Evolutionary conservation across 306 rosid species (phyloP).

Genomic region (Acacia crassicarpa): DNA sequence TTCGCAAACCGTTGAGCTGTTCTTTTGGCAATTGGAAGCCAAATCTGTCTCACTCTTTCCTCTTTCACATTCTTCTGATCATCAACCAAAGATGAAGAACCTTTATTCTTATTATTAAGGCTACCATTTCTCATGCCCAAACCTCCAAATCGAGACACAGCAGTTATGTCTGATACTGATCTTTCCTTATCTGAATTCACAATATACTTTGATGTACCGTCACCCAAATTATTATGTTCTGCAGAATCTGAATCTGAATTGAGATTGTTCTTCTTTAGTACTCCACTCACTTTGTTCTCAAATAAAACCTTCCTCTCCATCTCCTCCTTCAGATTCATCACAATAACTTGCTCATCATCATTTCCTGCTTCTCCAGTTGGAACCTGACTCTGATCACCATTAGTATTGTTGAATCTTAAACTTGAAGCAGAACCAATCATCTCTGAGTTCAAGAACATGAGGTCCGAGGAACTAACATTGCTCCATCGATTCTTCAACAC

Average conservation of each 20-base stretch:
- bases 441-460: slow-evolving; percentile 79
- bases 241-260: slow-evolving; percentile 37
- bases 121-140: slow-evolving; percentile 40
- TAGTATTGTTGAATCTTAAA: slow-evolving; percentile 47
- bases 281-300: slow-evolving; percentile 52
- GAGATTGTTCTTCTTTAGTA: slow-evolving; percentile 9
- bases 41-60: slow-evolving; percentile 67
- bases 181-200: slow-evolving; percentile 52
- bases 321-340: slow-evolving; percentile 57
- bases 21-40: slow-evolving; percentile 88
- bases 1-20: slow-evolving; percentile 93
- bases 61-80: slow-evolving; percentile 44
- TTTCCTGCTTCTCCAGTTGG: slow-evolving; percentile 5
- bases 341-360: slow-evolving; percentile 36
- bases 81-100: slow-evolving; percentile 40
- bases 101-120: slow-evolving; percentile 15
- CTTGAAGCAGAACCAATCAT: slow-evolving; percentile 66
- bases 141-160: slow-evolving; percentile 60
- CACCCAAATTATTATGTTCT: background rate
- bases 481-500: slow-evolving; percentile 88
- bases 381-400: slow-evolving; percentile 12
- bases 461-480: slow-evolving; percentile 80
- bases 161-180: slow-evolving; percentile 84
- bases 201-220: slow-evolving; percentile 34
- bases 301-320: slow-evolving; percentile 66